Evolutionary conservation across 2,329 filamentous ascomycete species (phyloP), one percentile per base, ranked within the genome.

Genomic region (Cladosporium sp.): DNA sequence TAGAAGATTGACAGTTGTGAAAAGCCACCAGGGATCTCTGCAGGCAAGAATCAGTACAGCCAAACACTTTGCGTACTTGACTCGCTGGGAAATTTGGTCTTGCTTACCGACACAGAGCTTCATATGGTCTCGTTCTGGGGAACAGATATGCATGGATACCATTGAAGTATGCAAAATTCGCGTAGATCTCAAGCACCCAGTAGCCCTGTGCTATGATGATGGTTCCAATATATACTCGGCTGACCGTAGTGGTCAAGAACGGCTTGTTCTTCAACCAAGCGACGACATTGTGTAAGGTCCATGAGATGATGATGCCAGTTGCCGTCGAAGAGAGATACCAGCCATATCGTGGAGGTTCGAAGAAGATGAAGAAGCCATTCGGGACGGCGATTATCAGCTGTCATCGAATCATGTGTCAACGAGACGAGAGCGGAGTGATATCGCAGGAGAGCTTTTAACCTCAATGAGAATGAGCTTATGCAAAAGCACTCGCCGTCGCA

Each of bases 341-440:
- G 15, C 50, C 50, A n/a, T 51, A 51, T 2, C 14, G 34, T 1
- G 50, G 50, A 40, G 50, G 50, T 4, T 51, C 36, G 5, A 51
- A 40, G 15, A 51, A 51, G 5, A 51, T 51, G 12, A 51, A 51
- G 34, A 51, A 51, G 19, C 50, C 50, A 14, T 51, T 51, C 2
- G 50, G 50, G 2, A 51, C 6, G 20, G 50, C 50, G 14, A 51
- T 51, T 12, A 51, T 38, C 11, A 51, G 50, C 50, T 51, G 15
- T 70, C 19, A 9, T 47, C 25, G 43, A 15, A n/a, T 45, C 25
- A 12, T 14, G 25, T 25, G 50, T 39, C n/a, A 36, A n/a, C 14
- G 3, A 38, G 11, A 38, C 3, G 86, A 78, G 83, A 82, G 85
- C 0, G 82, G 59, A 85, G 51, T 81, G 61, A 85, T 75, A 25